A percentile compares a stretch with the other conserved stretches of the same genome.
Evolutionary conservation across 1,284 basidiomycete genomes (phyloP).

Genomic region (Cryptococcus sp.): DNA sequence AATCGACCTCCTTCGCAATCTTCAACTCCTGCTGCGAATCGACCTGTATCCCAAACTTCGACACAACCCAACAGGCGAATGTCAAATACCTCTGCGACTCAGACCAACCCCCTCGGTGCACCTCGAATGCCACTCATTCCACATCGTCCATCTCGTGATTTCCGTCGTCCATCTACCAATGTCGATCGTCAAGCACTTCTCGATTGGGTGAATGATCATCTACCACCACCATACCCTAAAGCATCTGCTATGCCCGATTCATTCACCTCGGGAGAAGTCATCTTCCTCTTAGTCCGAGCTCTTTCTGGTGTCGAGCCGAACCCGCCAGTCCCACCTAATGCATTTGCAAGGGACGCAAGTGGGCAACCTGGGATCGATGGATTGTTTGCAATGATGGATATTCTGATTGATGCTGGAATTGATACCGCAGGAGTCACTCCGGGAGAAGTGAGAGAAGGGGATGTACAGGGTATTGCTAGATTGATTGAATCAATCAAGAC

Average conservation of each 20-base stretch:
- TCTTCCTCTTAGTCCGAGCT: constrained; percentile 48
- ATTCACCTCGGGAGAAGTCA: constrained; percentile 48
- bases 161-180: constrained; percentile 35
- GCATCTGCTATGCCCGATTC: constrained; percentile 55
- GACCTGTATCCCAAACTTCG: no score
- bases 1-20: neutral
- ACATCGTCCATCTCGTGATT: constrained; percentile 41
- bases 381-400: constrained; percentile 81
- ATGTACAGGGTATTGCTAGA: constrained; percentile 69
- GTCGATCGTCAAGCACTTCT: constrained; percentile 54
- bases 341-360: constrained; percentile 33
- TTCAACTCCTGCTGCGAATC: neutral
- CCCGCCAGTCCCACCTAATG: constrained; percentile 36
- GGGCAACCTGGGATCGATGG: constrained; percentile 62
- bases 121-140: constrained; percentile 11
- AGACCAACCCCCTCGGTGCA: neutral
- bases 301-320: constrained; percentile 38
- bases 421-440: constrained; percentile 83
- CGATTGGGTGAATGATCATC: constrained; percentile 77
- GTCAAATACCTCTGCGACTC: constrained; percentile 6
- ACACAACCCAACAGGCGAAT: constrained; percentile 3
- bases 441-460: constrained; percentile 78
- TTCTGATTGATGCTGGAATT: constrained; percentile 78
- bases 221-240: constrained; percentile 62
- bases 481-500: constrained; percentile 62